Percentiles rank a stretch among this genome's conserved stretches.
Conservation (phyloP, 108 stramenopile species). For the Aurantiochytrium sp. region DNA sequence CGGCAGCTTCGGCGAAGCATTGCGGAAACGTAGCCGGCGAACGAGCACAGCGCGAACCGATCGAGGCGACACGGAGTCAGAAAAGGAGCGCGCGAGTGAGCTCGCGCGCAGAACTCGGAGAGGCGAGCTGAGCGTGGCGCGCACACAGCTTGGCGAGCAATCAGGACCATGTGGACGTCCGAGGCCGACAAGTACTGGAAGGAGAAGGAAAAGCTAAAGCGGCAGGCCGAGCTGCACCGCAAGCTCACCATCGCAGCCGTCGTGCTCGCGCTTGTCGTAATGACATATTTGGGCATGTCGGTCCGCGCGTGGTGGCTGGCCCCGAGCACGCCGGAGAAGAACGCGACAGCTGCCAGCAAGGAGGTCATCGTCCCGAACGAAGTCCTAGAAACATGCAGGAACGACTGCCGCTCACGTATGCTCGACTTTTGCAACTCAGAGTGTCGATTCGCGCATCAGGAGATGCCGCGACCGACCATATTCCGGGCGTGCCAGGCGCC, state of each 20-base stretch:
- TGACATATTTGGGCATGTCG: background rate
- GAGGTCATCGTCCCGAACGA: background rate
- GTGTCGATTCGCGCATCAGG: constrained; percentile 26
- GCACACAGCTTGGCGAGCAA: too few species aligned
- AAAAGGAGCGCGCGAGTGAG: too few species aligned
- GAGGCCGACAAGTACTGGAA: constrained; percentile 32
- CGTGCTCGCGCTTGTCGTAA: background rate
- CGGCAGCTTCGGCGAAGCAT: too few species aligned
- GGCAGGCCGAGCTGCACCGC: background rate
- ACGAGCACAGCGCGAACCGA: too few species aligned
- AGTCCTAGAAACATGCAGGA: background rate
- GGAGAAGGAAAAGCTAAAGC: background rate
- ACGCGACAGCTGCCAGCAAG: background rate
- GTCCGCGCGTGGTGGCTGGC: background rate
- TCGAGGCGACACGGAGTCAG: too few species aligned
- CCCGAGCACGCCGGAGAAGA: background rate
- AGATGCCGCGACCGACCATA: constrained; percentile 25
- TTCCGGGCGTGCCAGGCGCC: background rate
- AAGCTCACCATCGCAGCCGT: background rate
- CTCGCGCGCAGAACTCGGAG: too few species aligned
- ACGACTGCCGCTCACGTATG: background rate
- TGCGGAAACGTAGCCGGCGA: too few species aligned
- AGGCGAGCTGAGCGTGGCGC: too few species aligned
- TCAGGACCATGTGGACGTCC: background rate
- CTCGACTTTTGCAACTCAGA: background rate